Base-by-base conservation (phyloP, 257 asterid species). In the Ilex asprella region DNA sequence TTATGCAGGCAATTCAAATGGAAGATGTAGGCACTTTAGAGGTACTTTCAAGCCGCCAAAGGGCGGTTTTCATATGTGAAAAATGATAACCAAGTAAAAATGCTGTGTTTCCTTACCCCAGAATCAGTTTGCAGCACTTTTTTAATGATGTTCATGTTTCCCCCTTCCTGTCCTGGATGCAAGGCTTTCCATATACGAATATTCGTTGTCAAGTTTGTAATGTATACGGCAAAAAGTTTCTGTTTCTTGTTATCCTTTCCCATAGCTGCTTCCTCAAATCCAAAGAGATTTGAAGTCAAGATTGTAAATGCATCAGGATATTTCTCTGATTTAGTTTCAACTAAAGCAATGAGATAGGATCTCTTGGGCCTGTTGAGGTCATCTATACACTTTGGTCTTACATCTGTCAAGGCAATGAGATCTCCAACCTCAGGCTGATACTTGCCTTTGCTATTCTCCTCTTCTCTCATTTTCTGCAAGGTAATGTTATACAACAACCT, bases 401-500 rank as follows among this genome's bases (percentile, higher is more conserved):
- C 81, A 49, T 79, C 80, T 7, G 86, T 77, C 2, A 87, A n/a
- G 57, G 86, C 93, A 31, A 87, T 56, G 35, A 87, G 73, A 64
- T 87, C 95, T 16, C 85, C 84, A 30, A 2, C 3, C 72, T 73
- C 78, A 16, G 93, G 95, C 67, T 82, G 80, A 61, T 81, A 82
- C 11, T 27, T 10, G 8, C 67, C 74, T 39, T 39, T 53, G 32
- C 30, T 76, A 30, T 61, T 65, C 66, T 15, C 73, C 15, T n/a
- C 0, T 66, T 21, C 0, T 66, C 69, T 65, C 35, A 57, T 41
- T 27, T 62, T 59, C 50, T 60, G 21, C 68, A 62, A 32, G 9
- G 43, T 61, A 64, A 87, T 67, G 3, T 27, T 27, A 56, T 81
- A 80, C 6, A 16, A 7, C 16, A 77, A 60, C 2, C 56, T 31